phyloP scores from a whole-genome alignment of 805 yeast species.

The Metschnikowia shivogae region DNA sequence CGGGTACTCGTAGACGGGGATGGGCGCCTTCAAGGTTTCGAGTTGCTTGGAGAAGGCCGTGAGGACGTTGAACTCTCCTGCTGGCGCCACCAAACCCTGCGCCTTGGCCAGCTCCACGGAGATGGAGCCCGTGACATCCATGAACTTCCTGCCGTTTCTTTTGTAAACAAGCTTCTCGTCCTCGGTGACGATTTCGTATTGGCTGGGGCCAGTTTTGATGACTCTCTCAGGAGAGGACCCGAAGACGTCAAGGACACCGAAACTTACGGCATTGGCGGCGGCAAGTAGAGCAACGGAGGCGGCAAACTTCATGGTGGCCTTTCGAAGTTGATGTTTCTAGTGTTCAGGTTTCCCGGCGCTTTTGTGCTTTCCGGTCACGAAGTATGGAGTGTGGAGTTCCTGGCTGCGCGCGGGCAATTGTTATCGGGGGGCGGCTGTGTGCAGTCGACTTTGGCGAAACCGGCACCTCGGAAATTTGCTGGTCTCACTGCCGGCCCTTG shows the following conservation, averaged over 20 bases:
- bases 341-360: no score
- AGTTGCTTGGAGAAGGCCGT: slow-evolving; percentile 27
- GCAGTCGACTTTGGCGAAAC: no score
- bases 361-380: no score
- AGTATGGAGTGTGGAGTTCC: no score
- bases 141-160: slow-evolving; percentile 49
- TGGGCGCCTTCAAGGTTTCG: slow-evolving; percentile 18
- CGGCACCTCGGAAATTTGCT: no score
- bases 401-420: no score
- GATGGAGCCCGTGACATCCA: slow-evolving; percentile 59
- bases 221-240: slow-evolving; percentile 17
- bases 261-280: slow-evolving; percentile 12
- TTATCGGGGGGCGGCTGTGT: no score
- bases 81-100: slow-evolving; percentile 21
- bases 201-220: slow-evolving; percentile 34
- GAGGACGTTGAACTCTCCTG: slow-evolving; percentile 14
- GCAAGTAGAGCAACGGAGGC: slow-evolving; percentile 1
- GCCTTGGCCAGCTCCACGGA: slow-evolving; percentile 32
- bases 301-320: slow-evolving; percentile 3
- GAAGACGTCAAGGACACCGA: slow-evolving; percentile 5
- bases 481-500: no score
- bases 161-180: slow-evolving; percentile 30
- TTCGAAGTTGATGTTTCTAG: neutral
- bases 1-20: slow-evolving; percentile 52
- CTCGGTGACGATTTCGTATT: slow-evolving; percentile 33